Evolutionary conservation across 2,329 filamentous ascomycete species (phyloP).

Genomic region (Periconia sp.): DNA sequence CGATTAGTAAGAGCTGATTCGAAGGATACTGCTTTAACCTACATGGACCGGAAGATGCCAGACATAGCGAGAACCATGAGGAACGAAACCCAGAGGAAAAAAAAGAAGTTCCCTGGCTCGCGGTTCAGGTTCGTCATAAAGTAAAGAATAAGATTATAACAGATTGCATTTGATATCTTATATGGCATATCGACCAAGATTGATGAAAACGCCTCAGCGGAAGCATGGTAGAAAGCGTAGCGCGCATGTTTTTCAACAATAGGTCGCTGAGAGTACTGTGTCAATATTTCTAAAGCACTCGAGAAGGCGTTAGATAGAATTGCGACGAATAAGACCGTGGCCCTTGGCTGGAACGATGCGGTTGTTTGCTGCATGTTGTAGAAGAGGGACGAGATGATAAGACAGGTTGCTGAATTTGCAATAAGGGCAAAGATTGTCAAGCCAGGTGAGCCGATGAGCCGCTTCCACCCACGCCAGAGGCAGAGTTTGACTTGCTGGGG

Average conservation of each 20-base stretch:
- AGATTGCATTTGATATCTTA: conserved; percentile 73
- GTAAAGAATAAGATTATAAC: conserved; percentile 82
- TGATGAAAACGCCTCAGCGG: conserved; percentile 83
- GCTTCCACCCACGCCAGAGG: conserved; percentile 75
- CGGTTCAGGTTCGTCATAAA: conserved; percentile 85
- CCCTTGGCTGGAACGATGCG: no score
- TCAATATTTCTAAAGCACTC: conserved; percentile 81
- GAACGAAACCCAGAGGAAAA: conserved; percentile 81
- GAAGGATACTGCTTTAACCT: no score
- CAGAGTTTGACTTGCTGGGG: conserved; percentile 75
- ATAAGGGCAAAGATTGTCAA: conserved; percentile 73
- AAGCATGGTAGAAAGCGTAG: conserved; percentile 89
- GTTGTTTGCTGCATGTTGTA: conserved; percentile 66
- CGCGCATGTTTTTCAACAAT: conserved; percentile 90
- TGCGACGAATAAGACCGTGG: no score
- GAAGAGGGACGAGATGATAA: conserved; percentile 80
- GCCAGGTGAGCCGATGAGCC: conserved; percentile 73
- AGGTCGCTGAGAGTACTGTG: conserved; percentile 83
- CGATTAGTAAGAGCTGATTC: background rate
- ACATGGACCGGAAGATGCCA: conserved; percentile 85
- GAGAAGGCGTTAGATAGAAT: conserved; percentile 85
- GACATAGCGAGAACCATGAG: conserved; percentile 77
- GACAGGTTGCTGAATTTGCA: conserved; percentile 64
- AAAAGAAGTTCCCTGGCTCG: conserved; percentile 79
- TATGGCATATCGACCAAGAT: conserved; percentile 88